Percentiles rank a stretch among this genome's conserved stretches.
These are phyloP conservation scores for Zizania latifolia DNA, from an alignment of 176 grass and related monocot genomes.

Conservation along the genomic window DNA sequence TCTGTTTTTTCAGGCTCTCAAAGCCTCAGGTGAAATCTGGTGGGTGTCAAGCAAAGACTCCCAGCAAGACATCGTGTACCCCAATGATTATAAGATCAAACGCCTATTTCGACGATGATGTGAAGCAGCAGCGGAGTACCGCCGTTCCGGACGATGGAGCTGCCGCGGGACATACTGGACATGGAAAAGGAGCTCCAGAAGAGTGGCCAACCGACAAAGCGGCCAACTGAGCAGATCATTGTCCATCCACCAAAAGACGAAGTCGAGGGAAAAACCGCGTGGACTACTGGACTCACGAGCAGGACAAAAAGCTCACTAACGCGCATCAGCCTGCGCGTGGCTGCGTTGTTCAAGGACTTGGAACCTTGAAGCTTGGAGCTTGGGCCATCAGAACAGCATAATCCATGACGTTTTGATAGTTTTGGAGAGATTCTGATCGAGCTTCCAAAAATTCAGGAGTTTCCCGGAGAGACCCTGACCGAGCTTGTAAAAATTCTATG, in stretches of 20 bases:
- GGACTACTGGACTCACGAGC: slow-evolving; percentile 43
- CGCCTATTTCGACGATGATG: slow-evolving; percentile 43
- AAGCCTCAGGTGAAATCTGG: slow-evolving; percentile 39
- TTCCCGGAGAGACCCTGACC: background rate
- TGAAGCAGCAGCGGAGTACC: slow-evolving; percentile 51
- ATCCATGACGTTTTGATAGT: background rate
- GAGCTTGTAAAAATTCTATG: background rate
- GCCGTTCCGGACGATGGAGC: slow-evolving; percentile 30
- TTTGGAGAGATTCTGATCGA: background rate
- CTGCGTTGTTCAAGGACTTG: slow-evolving; percentile 51
- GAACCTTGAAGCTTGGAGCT: background rate
- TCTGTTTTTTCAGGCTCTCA: slow-evolving; percentile 40
- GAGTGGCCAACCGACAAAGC: slow-evolving; percentile 53
- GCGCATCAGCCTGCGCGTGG: slow-evolving; percentile 62
- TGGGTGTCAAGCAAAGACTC: slow-evolving; percentile 54
- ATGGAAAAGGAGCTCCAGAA: slow-evolving; percentile 76
- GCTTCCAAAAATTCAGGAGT: background rate
- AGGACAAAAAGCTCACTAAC: slow-evolving; percentile 66
- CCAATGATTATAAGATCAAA: slow-evolving; percentile 40
- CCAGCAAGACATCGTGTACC: slow-evolving; percentile 50
- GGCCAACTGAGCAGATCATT: slow-evolving; percentile 28
- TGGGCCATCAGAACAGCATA: background rate
- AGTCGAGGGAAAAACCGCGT: slow-evolving; percentile 50
- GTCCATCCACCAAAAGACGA: slow-evolving; percentile 46
- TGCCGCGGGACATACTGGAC: slow-evolving; percentile 71